These are phyloP conservation scores for Mycena galopus DNA, from an alignment of 768 basidiomycete genomes.

Conservation along the genomic window DNA sequence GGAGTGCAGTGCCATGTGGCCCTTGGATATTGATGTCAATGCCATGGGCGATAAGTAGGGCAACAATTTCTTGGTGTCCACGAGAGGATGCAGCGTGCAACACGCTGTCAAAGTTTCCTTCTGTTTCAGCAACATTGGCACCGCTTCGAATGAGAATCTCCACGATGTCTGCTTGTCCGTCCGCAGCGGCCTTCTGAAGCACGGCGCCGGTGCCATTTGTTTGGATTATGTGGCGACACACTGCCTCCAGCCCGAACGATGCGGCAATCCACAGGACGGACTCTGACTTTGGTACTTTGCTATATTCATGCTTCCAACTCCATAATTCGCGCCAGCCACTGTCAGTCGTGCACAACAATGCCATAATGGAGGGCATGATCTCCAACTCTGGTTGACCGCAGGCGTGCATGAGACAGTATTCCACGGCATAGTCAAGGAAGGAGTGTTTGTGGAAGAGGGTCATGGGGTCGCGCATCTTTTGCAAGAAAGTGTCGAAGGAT, in stretches of 20 bases:
- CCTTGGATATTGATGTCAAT: neutral
- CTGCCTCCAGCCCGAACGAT: neutral
- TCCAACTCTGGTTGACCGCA: neutral
- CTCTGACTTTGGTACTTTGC: neutral
- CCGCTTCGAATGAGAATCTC: neutral
- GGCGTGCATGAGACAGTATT: conserved; percentile 3
- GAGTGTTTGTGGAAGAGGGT: neutral
- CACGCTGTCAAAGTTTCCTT: neutral
- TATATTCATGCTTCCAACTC: neutral
- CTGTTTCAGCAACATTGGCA: neutral
- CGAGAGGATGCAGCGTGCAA: neutral
- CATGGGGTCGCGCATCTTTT: too few relatives aligned
- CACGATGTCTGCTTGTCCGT: neutral
- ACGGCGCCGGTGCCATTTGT: neutral
- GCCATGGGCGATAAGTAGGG: neutral
- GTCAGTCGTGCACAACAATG: neutral
- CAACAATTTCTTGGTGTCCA: neutral
- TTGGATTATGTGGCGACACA: neutral
- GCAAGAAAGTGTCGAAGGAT: too few relatives aligned
- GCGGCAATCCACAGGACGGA: neutral
- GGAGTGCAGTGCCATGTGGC: neutral
- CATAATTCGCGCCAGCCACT: neutral
- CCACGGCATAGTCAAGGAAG: conserved; percentile 11
- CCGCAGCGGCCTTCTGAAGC: neutral
- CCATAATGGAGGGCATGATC: neutral